Evolutionary conservation across 768 basidiomycete species (phyloP), one percentile per base, ranked within the genome.

Genomic region (Grammothele lineata): DNA sequence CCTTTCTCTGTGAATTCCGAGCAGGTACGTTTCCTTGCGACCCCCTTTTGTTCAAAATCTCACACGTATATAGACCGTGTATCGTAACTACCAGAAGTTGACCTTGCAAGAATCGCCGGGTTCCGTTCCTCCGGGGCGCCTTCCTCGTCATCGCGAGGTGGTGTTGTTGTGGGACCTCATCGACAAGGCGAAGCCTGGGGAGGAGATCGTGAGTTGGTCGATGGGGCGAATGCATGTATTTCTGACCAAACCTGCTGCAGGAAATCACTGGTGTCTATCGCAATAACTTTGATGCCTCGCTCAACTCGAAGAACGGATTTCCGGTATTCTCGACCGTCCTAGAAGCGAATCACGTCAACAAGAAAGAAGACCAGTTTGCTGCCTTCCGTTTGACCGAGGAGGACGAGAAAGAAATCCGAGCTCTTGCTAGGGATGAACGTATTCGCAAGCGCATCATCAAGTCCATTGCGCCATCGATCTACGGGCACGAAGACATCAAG

Each of bases 401-500:
- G 58, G 96, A 99, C 55, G 93, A 96, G 65, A 85, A 80, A 62
- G 85, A 89, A 55, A 98, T 99, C 60, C 84, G 92, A 12, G 71
- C 75, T 8, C 80, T 98, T 38, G 83, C 91, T 3, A 81, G 83
- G 18, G 95, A 98, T 61, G 92, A 93, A 44, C 87, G 96, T 42
- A 95, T 99, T 57, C 83, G 91, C 54, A 98, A 96, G 67, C 85
- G 96, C 21, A 95, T 99, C 63, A 80, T 98, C 71, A 99, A 99
- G 68, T 96, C 92, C 11, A 96, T 99, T 48, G 96, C 96, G 2
- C 96, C 96, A 0, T 96, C 93, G 30, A 98, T 99, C 66, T 99
- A 98, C 58, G 96, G 96, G 3, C 96, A 99, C 64, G 96, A 98
- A 64, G 88, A 98, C 64, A 97, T 99, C 76, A 98, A 98, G 70